Evolutionary conservation across 148 eudicot genomes (phyloP), one percentile per base, ranked within the genome.

Genomic region (Nepenthes mirabilis): DNA sequence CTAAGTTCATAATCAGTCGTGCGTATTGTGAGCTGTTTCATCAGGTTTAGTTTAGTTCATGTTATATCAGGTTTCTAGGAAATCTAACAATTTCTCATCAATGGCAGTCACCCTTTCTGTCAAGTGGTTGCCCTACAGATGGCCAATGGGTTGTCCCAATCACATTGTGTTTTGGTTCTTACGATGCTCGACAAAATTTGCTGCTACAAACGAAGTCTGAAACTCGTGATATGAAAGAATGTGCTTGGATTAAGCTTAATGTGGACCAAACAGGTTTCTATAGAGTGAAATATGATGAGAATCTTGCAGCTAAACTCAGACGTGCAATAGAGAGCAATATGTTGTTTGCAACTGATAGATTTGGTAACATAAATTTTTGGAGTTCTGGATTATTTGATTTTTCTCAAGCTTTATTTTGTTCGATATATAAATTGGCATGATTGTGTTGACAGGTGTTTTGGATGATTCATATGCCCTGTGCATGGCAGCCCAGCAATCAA

Each of bases 61-160:
- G 56, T 54, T 47, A 33, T 10, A 47, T 9, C 36, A 14, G 56
- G 35, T 57, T 36, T 6, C 48, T 1, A 49, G 13, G 58, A 37
- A 45, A 49, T 43, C 58, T 79, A 32, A 71, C 14, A 5, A 40
- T 6, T 13, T 74, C 40, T 49, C 47, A 55, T 59, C 10, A 45
- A 57, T 69, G 50, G 61, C 91, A 93, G 99, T 70, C 87, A 11
- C 95, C 68, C 70, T 93, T 93, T 69, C 73, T 86, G 69, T 62
- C 75, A 61, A 84, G 95, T 75, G 99, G 95, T 67, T 69, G 79
- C 54, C 77, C 63, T 62, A 89, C 85, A 58, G 82, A 77, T 71
- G 90, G 89, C 71, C 83, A 80, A 70, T 93, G 99, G 99, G 79
- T 93, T 75, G 87, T 93, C 66, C 99, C 99, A 11, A 60, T 93